Evolutionary conservation across 2,329 filamentous ascomycete genomes (phyloP), one percentile per base, ranked within the genome.

Genomic region (Paraconiothyrium brasiliense): DNA sequence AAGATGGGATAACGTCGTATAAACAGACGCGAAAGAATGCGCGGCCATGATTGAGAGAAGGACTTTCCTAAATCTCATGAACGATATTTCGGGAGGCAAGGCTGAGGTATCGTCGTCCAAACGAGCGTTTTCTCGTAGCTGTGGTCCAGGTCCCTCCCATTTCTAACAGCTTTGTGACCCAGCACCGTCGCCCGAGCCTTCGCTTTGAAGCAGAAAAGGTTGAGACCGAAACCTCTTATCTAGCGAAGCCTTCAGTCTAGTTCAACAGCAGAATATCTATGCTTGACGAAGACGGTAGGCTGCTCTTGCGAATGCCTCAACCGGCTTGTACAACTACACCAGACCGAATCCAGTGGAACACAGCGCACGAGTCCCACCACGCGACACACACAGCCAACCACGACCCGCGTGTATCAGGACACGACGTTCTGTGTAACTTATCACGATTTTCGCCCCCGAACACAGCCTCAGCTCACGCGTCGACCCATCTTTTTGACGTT

Each of bases 341-440:
- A 52, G n/a, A 39, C 49, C 49, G 4, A 8, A 24, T 16, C 16
- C 34, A 52, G n/a, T 22, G 49, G 27, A 22, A 37, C 34, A 39
- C 49, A 39, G 10, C 49, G 20, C 32, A 52, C 49, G 11, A 39
- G 49, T 52, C 34, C 20, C 20, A 52, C 34, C 20, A 52, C 34
- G 32, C 32, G 49, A 37, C n/a, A n/a, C 34, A 51, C 49, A 51
- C 49, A 37, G 34, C 49, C 49, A 51, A 51, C 34, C 34, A 37
- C n/a, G n/a, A n/a, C 7, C 34, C 10, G 20, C 14, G 5, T 3
- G 11, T 14, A 27, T 16, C 49, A 10, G 8, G 27, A 14, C 49
- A 52, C 49, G 39, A 24, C 10, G 49, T 20, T 39, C 2, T 41
- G 49, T 52, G 22, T 35, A 24, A 24, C 49, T 10, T 13, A 13